Evolutionary conservation across 345 rosid genomes (phyloP).

Genomic region (Arabis hirsuta): DNA sequence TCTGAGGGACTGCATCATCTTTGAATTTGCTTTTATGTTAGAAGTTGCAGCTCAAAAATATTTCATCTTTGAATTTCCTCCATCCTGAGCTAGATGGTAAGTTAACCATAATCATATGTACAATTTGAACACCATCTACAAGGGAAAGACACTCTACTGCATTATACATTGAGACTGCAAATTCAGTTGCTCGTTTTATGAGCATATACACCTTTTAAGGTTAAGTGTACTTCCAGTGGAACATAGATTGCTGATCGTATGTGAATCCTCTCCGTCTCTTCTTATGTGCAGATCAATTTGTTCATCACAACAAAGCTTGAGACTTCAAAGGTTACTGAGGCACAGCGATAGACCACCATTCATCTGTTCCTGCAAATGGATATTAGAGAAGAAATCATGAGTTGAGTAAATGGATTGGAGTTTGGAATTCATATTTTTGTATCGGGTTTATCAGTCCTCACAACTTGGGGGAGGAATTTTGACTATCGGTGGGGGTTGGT

Average conservation of each 20-base stretch:
- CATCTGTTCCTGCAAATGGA: conserved; percentile 34
- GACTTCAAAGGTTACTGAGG: conserved; percentile 12
- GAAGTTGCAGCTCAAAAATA: conserved; percentile 12
- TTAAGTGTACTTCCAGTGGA: conserved; percentile 20
- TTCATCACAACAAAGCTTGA: conserved; percentile 6
- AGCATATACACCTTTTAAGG: conserved; percentile 1
- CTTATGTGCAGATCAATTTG: conserved; percentile 25
- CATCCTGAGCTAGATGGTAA: conserved; percentile 29
- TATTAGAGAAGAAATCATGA: conserved; percentile 13
- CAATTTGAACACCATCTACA: conserved; percentile 30
- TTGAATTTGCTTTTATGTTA: conserved; percentile 21
- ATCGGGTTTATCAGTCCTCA: conserved; percentile 30
- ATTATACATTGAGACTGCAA: conserved; percentile 21
- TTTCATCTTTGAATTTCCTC: conserved; percentile 17
- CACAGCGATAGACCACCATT: conserved; percentile 6
- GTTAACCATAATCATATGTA: conserved; percentile 31
- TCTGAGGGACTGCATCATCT: conserved; percentile 21
- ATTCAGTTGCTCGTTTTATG: conserved; percentile 18
- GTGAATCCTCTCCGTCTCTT: conserved; percentile 9
- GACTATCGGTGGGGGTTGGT: conserved; percentile 45
- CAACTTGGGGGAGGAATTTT: conserved; percentile 38
- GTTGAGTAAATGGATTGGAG: conserved; percentile 21
- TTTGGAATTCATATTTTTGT: conserved; percentile 17
- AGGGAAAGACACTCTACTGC: not conserved
- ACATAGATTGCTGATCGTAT: conserved; percentile 25